Conservation (phyloP, 2,329 filamentous ascomycete species). For the Cucurbitaria berberidis region DNA sequence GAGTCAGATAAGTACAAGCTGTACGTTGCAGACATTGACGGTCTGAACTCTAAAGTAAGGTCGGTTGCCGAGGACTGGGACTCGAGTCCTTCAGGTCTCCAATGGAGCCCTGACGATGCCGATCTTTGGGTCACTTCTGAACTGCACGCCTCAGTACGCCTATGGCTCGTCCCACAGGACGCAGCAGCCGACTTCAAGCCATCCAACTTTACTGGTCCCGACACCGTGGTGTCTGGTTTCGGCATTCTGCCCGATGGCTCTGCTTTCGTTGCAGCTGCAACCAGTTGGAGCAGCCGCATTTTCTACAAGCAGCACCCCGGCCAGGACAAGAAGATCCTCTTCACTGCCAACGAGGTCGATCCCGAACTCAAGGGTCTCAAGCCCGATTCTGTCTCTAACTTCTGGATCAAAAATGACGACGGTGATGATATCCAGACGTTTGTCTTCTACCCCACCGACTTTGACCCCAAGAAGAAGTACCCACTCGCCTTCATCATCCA, state of each 20-base stretch:
- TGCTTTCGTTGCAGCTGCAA: constrained; percentile 50
- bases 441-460: constrained; percentile 67
- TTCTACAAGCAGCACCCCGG: constrained; percentile 39
- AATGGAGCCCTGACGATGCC: constrained; percentile 39
- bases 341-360: constrained; percentile 68
- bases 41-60: constrained; percentile 31
- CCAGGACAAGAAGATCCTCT: constrained; percentile 50
- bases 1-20: constrained; percentile 75
- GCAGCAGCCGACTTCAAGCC: constrained; percentile 58
- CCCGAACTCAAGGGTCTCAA: constrained; percentile 71
- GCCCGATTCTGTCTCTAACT: constrained; percentile 66
- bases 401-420: constrained; percentile 72
- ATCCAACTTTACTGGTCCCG: constrained; percentile 54
- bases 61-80: constrained; percentile 45
- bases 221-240: constrained; percentile 38
- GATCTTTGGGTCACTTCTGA: constrained; percentile 44
- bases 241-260: constrained; percentile 67
- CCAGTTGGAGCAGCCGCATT: constrained; percentile 42
- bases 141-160: constrained; percentile 39
- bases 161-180: constrained; percentile 68
- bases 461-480: constrained; percentile 74
- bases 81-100: constrained; percentile 34
- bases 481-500: constrained; percentile 81
- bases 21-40: constrained; percentile 44
- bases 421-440: constrained; percentile 67